Evolutionary conservation across 192 early-diverging fungal species (phyloP).

Genomic region (Podila epigama): DNA sequence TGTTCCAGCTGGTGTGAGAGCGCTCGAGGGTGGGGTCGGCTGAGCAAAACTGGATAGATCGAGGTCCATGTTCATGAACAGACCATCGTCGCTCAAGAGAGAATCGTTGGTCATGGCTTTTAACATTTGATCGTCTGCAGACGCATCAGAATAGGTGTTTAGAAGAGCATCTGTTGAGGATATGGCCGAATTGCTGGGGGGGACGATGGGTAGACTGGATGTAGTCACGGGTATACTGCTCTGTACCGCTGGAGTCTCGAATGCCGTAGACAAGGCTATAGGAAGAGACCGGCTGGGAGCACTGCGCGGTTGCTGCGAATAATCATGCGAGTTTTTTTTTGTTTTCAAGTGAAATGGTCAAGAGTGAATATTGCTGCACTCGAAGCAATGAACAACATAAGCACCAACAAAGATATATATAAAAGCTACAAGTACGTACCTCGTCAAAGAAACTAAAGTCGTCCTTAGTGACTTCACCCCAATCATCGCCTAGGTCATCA

Average conservation of each 20-base stretch:
- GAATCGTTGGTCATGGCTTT: conserved; percentile 15
- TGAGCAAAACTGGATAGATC: conserved; percentile 18
- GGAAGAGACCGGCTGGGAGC: conserved; percentile 7
- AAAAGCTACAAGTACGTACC: neutral
- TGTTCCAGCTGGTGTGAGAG: conserved; percentile 4
- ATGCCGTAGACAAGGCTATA: neutral
- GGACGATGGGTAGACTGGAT: neutral
- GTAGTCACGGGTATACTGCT: conserved; percentile 45
- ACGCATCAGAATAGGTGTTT: conserved; percentile 10
- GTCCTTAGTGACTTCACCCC: conserved; percentile 38
- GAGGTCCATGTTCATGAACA: conserved; percentile 35
- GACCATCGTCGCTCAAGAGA: conserved; percentile 27
- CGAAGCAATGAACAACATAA: neutral
- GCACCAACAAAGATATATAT: neutral
- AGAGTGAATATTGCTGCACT: too few relatives aligned
- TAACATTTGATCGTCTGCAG: neutral
- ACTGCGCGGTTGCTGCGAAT: conserved; percentile 24
- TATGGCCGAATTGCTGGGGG: neutral
- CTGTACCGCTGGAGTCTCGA: conserved; percentile 11
- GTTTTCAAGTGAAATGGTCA: too few relatives aligned
- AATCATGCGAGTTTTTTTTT: too few relatives aligned
- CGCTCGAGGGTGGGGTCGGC: conserved; percentile 12
- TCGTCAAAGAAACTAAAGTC: conserved; percentile 48
- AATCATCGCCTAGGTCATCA: conserved; percentile 36
- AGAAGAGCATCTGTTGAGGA: conserved; percentile 8